Evolutionary conservation across 257 asterid species (phyloP), one percentile per base, ranked within the genome.

Genomic region (Ballota nigra): DNA sequence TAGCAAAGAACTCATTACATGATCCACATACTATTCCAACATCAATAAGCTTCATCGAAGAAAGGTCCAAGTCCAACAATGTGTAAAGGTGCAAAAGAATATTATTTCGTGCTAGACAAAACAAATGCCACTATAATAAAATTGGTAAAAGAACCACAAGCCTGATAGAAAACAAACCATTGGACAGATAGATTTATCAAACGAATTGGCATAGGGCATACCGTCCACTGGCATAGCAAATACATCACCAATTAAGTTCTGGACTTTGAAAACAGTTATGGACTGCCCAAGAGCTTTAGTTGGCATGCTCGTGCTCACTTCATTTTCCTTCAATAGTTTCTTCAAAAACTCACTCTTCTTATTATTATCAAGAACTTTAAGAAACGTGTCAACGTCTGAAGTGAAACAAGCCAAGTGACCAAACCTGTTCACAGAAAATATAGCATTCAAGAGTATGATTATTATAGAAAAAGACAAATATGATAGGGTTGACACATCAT

Each of bases 331-430:
- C 77, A 62, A 70, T 75, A 89, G 61, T 80, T 83, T 84, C 85
- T 79, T 82, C 85, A 86, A 72, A 72, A 94, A 73, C 70, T 83
- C 89, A 22, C 68, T 71, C 83, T 81, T 83, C 68, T 69, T 81
- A 33, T 73, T 81, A 66, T 62, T 66, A 73, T 85, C 92, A 71
- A 95, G 85, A 82, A 81, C 85, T 78, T 82, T 84, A 80, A 92
- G 87, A 83, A 87, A 88, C 33, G 18, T 61, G 78, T 92, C 97
- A 69, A 89, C 78, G 12, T 92, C 99, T 51, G 98, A 80, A 68
- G 89, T 62, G 82, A 81, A 95, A 77, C 98, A 88, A 61, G 96
- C 86, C 91, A 95, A 85, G 83, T 92, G 97, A 71, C 99, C 99
- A 70, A 89, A 92, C 88, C 99, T 95, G 91, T 71, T 56, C 61